Base-by-base conservation (phyloP, 2,329 filamentous ascomycete species). In the Penicillium sp. region DNA sequence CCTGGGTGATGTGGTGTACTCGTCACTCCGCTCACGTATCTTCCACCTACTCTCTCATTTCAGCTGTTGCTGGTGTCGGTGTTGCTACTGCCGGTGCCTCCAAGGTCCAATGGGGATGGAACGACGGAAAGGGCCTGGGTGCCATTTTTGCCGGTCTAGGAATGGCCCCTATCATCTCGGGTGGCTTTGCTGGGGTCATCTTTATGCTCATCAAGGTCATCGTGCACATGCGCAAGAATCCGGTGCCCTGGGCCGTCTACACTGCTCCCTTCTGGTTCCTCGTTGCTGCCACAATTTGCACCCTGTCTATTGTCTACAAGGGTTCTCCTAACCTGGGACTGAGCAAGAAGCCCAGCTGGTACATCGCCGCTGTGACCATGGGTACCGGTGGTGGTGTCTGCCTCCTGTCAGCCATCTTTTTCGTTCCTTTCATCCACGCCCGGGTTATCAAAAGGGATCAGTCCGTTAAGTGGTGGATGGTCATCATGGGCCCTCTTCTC, bases 1-100 rank as follows among this genome's bases (percentile, higher is more conserved):
- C 76, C 8, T 89, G 85, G 85, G 84, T 89, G 38, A 88, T 87
- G 84, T 88, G 84, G 84, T 88, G 85, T 67, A 89, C 85, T 1
- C 75, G 77, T 38, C 76, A 88, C 74, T 85, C 82, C 3, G 82
- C 84, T 49, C 85, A 86, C 69, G 83, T 86, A 57, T 86, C 83
- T 0, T 85, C 84, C 0, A 86, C 83, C 22, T 85, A 86, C 74
- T 85, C 83, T 0, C 77, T 87, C 44, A 78, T 86, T 62, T 85
- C 82, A 0, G 77, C 82, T 47, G 76, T 87, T 31, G 82, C 81
- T 47, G 82, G 83, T 69, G 83, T 86, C 32, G 83, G 82, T 69
- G 79, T 86, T 54, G 83, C 84, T 0, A 80, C 80, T 2, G 81
- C 78, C 44, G 84, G 82, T 29, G 81, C 79, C 22, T 65, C 63